phyloP scores from a whole-genome alignment of 2,329 filamentous ascomycete genomes.

The Aspergillus udagawae region DNA sequence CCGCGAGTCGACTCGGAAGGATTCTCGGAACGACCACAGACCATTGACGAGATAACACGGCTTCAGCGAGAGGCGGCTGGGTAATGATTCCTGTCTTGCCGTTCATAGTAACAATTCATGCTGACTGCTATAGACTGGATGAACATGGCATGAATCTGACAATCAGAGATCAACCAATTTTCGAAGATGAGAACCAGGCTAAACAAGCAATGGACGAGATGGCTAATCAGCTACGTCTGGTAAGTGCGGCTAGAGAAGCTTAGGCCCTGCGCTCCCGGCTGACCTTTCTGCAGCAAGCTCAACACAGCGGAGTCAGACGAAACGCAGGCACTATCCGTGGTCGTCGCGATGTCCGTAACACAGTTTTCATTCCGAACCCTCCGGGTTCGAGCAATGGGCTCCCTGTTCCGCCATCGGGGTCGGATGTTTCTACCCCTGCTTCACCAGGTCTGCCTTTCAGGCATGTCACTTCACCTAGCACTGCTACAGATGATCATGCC shows the following conservation, averaged over 20 bases:
- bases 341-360: conserved; percentile 86
- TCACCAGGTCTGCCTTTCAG: conserved; percentile 35
- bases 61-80: conserved; percentile 43
- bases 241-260: conserved; percentile 19
- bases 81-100: conserved; percentile 19
- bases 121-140: conserved; percentile 32
- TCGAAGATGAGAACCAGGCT: conserved; percentile 48
- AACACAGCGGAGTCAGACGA: conserved; percentile 55
- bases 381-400: conserved; percentile 34
- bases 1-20: conserved; percentile 38
- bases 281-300: conserved; percentile 37
- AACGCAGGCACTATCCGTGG: conserved; percentile 77
- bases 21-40: conserved; percentile 37
- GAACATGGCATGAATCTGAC: conserved; percentile 45
- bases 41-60: conserved; percentile 42
- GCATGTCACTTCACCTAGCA: conserved; percentile 47
- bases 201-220: conserved; percentile 46
- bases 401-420: conserved; percentile 21
- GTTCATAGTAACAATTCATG: conserved; percentile 6
- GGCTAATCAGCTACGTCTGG: conserved; percentile 46
- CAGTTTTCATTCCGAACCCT: conserved; percentile 67
- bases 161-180: conserved; percentile 48
- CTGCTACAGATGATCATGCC: conserved; percentile 60
- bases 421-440: conserved; percentile 24
- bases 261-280: conserved; percentile 9